These are phyloP conservation scores for Cajanus cajan DNA, from an alignment of 306 rosid species.

Conservation along the genomic window DNA sequence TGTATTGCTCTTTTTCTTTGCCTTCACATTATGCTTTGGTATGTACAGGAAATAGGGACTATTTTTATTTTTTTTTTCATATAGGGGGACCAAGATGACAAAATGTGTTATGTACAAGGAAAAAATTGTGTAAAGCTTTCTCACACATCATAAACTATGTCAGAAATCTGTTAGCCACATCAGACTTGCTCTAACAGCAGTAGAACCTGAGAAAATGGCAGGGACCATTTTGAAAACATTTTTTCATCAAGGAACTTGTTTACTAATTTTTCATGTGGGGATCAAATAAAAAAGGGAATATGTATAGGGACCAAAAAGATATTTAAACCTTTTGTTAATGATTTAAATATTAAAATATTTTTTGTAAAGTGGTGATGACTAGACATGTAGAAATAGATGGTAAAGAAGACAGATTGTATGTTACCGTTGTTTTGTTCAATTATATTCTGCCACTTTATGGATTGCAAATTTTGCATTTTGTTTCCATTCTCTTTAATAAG, in stretches of 20 bases:
- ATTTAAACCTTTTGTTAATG: not conserved
- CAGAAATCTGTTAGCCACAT: not conserved
- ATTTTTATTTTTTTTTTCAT: not conserved
- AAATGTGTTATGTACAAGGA: not conserved
- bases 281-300: too few species aligned
- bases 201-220: not conserved
- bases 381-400: not conserved
- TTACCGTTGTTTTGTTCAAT: conserved; percentile 11
- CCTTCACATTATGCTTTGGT: not conserved
- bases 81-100: not conserved
- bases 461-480: conserved; percentile 18
- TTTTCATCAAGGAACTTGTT: not conserved
- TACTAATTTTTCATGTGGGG: not conserved
- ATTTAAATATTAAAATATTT: conserved; percentile 1
- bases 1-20: not conserved
- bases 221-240: not conserved
- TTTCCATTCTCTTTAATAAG: conserved; percentile 23
- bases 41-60: not conserved
- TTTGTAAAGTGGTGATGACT: not conserved
- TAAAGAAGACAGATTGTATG: not conserved
- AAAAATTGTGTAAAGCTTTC: not conserved
- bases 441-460: conserved; percentile 17
- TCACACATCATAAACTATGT: not conserved
- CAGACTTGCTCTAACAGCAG: not conserved
- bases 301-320: not conserved